These are phyloP conservation scores for Scutellaria barbata DNA, from an alignment of 257 asterid genomes.

Conservation along the genomic window DNA sequence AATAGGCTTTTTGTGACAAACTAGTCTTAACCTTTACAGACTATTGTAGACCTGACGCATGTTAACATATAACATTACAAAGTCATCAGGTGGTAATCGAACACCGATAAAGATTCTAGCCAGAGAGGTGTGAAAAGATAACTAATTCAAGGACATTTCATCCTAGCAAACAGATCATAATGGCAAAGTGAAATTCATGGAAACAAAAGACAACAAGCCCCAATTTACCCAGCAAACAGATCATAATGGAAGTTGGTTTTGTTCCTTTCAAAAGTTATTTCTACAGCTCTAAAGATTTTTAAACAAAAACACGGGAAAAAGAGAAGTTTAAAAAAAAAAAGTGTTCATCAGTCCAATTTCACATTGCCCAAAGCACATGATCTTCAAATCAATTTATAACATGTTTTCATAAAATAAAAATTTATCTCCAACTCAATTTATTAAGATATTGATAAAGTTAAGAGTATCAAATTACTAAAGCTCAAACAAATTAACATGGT, in stretches of 20 bases:
- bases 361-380: background rate
- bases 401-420: background rate
- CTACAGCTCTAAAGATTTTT: background rate
- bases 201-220: background rate
- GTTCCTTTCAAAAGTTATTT: background rate
- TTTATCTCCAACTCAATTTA: slow-evolving; percentile 1
- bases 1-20: background rate
- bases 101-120: slow-evolving; percentile 11
- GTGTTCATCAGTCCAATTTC: background rate
- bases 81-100: background rate
- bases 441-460: slow-evolving; percentile 1
- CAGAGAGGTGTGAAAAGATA: slow-evolving; percentile 14
- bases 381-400: slow-evolving; percentile 4
- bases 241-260: background rate
- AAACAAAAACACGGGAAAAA: background rate
- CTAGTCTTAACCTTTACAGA: background rate
- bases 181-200: slow-evolving; percentile 3
- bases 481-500: background rate
- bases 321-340: background rate
- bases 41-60: background rate
- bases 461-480: background rate
- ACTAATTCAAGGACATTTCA: background rate
- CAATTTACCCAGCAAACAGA: background rate
- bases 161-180: too few species aligned
- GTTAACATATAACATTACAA: background rate